Base-by-base conservation (phyloP, 2,329 filamentous ascomycete genomes). In the Fusarium chlamydosporum region DNA sequence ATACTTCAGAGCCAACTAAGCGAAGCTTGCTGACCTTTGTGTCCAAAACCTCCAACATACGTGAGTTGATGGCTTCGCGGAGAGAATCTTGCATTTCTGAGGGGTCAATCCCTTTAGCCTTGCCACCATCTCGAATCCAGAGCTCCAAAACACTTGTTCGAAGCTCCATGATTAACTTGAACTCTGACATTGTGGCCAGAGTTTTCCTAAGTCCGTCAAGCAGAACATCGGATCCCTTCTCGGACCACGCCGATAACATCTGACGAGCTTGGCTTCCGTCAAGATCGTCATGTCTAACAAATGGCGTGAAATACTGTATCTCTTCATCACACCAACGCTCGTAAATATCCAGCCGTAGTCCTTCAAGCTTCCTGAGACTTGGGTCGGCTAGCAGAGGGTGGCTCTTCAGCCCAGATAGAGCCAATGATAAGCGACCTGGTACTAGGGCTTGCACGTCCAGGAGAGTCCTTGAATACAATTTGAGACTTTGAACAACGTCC, bases 251-350 rank as follows among this genome's bases (percentile, higher is more conserved):
- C 23, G 84, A 84, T 15, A 93, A 83, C 77, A 88, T 88, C 3
- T 88, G 85, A 41, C 85, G 84, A 1, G 88, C 87, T 63, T 89
- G 85, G 26, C 82, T 79, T 20, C 85, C 87, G 26, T 89, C 86
- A 6, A 92, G 78, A 69, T 96, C 92, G 69, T 94, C 92, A 72
- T 96, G 90, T 31, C 92, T 89, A 35, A 96, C 92, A 81, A 93
- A 97, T 0, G 94, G 94, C 1, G 90, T 95, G 76, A 96, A 97
- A 68, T 91, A 91, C 46, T 88, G 88, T 41, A 97, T 92, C 63
- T 96, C 93, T 9, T 94, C 89, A 18, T 91, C 86, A 66, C 96
- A 92, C 92, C 94, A 97, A 20, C 86, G 85, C 67, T 90, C 88
- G 73, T 93, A 89, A 11, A 96, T 81, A 74, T 97, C 93, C 27